These are phyloP conservation scores for Huntiella bhutanensis DNA, from an alignment of 2,329 filamentous ascomycete species.

Conservation along the genomic window DNA sequence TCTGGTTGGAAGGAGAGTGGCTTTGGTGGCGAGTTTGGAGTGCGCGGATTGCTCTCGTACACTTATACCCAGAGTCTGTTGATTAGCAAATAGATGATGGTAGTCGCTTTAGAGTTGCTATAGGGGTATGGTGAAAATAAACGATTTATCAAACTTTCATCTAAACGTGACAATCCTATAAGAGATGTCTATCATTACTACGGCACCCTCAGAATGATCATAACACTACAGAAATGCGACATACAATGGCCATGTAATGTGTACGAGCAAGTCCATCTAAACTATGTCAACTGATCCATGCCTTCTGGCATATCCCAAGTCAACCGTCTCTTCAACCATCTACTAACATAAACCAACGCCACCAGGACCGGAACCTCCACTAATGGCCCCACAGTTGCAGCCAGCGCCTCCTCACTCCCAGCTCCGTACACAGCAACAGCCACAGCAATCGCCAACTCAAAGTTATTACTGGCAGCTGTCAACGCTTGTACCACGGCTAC, in stretches of 20 bases:
- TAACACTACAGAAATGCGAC: too few relatives aligned
- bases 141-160: too few relatives aligned
- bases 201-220: too few relatives aligned
- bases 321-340: constrained; percentile 30
- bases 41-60: constrained; percentile 18
- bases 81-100: constrained; percentile 3
- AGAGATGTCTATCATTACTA: too few relatives aligned
- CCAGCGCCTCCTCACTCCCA: constrained; percentile 60
- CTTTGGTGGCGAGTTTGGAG: constrained; percentile 20
- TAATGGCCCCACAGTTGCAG: constrained; percentile 65
- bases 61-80: constrained; percentile 16
- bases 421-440: constrained; percentile 65
- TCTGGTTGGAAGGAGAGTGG: constrained; percentile 19
- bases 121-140: too few relatives aligned
- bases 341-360: constrained; percentile 55
- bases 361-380: constrained; percentile 75
- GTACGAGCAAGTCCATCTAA: too few relatives aligned
- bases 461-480: constrained; percentile 82
- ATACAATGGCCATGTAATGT: too few relatives aligned
- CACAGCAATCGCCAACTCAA: constrained; percentile 79
- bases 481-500: constrained; percentile 63
- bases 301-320: neutral
- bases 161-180: too few relatives aligned
- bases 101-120: neutral
- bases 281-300: too few relatives aligned